phyloP scores from a whole-genome alignment of 345 rosid species.

The Pugionium cornutum region DNA sequence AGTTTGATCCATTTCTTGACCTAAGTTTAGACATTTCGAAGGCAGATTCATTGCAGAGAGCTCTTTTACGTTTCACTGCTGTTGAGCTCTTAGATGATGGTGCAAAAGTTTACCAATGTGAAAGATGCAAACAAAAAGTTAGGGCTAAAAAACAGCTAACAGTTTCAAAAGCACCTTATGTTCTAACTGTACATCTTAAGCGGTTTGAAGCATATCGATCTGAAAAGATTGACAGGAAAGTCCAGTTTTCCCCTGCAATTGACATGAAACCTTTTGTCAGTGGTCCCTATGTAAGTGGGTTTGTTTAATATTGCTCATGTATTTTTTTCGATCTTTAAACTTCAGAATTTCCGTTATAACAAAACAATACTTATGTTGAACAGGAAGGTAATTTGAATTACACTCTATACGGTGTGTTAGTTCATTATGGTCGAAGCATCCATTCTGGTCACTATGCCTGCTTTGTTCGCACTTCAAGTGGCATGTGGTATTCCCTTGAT shows the following conservation, averaged over 20 bases:
- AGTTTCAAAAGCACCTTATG: constrained; percentile 82
- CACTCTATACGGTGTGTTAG: constrained; percentile 89
- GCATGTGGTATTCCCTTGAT: constrained; percentile 92
- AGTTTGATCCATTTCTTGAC: constrained; percentile 86
- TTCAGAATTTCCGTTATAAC: constrained; percentile 11
- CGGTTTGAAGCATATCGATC: constrained; percentile 80
- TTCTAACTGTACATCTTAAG: constrained; percentile 81
- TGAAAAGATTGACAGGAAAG: constrained; percentile 76
- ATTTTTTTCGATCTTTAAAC: neutral
- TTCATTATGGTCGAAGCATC: constrained; percentile 83
- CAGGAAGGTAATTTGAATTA: constrained; percentile 93
- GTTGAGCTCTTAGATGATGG: constrained; percentile 85
- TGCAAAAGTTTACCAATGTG: constrained; percentile 85
- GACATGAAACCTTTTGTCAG: constrained; percentile 86
- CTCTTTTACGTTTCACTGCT: constrained; percentile 76
- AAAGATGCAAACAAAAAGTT: constrained; percentile 85
- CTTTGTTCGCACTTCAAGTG: constrained; percentile 89
- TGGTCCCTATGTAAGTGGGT: constrained; percentile 69
- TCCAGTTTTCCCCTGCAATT: constrained; percentile 57
- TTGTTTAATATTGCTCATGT: constrained; percentile 6
- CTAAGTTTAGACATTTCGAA: constrained; percentile 81
- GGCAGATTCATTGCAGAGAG: constrained; percentile 75
- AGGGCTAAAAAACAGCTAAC: constrained; percentile 83
- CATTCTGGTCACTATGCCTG: constrained; percentile 92
- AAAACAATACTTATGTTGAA: constrained; percentile 17